Evolutionary conservation across 148 eudicot genomes (phyloP).

Genomic region (Vaccinium corymbosum): DNA sequence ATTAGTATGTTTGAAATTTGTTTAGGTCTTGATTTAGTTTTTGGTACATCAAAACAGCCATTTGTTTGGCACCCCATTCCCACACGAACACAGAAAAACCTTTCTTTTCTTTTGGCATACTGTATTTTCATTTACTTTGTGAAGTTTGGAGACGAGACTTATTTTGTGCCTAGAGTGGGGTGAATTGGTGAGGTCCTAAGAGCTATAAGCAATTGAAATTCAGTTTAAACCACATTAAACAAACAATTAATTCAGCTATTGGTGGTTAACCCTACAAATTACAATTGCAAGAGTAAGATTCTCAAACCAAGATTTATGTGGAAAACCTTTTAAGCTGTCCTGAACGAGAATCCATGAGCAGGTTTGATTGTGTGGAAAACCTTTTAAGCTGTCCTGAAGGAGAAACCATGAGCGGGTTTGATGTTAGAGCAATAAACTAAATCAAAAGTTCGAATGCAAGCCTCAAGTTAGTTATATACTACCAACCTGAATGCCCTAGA

Average conservation of each 20-base stretch:
- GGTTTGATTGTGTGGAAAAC: not conserved
- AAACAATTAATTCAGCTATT: not conserved
- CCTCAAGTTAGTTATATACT: not conserved
- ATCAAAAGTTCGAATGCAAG: not conserved
- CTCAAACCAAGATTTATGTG: not conserved
- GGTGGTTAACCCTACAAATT: not conserved
- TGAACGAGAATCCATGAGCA: not conserved
- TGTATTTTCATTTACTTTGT: not conserved
- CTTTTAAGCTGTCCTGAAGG: not conserved
- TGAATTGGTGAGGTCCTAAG: not conserved
- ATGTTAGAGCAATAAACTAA: not conserved
- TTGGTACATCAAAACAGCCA: not conserved
- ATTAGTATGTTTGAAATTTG: not conserved
- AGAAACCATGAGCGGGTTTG: not conserved
- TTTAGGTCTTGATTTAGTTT: not conserved
- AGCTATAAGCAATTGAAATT: not conserved
- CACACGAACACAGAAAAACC: not conserved
- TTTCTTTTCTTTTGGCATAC: slow-evolving; percentile 3
- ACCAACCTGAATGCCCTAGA: not conserved
- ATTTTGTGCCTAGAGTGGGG: not conserved
- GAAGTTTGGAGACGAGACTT: not conserved
- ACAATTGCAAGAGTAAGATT: not conserved
- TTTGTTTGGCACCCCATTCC: not conserved
- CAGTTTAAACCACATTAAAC: not conserved
- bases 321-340: not conserved